Conservation (phyloP, 306 rosid species). For the Gastrolobium villosum region DNA sequence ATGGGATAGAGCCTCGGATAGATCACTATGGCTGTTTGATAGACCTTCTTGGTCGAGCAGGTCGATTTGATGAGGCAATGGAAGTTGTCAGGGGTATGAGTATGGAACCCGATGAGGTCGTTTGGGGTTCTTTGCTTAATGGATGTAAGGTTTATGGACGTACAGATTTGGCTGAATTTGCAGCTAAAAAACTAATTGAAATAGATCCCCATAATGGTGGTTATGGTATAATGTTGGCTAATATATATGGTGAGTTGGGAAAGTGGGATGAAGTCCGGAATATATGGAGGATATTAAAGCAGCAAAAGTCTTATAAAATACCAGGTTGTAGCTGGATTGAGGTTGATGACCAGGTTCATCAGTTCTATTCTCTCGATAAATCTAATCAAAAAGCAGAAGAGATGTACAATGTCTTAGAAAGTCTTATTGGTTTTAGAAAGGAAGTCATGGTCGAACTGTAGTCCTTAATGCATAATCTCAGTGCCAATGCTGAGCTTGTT, state of each 20-base stretch:
- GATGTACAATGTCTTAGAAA: slow-evolving; percentile 60
- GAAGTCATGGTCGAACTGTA: slow-evolving; percentile 45
- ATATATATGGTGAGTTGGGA: slow-evolving; percentile 68
- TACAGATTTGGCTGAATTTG: slow-evolving; percentile 71
- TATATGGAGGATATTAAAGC: slow-evolving; percentile 65
- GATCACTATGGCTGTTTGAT: slow-evolving; percentile 86
- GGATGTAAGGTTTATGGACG: slow-evolving; percentile 80
- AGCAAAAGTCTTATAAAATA: slow-evolving; percentile 61
- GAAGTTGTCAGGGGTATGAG: slow-evolving; percentile 69
- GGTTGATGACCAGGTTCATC: slow-evolving; percentile 70
- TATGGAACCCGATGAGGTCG: slow-evolving; percentile 83
- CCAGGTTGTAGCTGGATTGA: slow-evolving; percentile 95
- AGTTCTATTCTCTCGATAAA: slow-evolving; percentile 70
- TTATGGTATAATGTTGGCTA: slow-evolving; percentile 71
- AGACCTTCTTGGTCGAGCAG: slow-evolving; percentile 86
- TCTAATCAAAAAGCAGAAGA: slow-evolving; percentile 68
- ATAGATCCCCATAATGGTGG: slow-evolving; percentile 80
- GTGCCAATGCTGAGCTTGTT: slow-evolving; percentile 7
- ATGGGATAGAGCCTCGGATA: slow-evolving; percentile 66
- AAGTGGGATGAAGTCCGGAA: slow-evolving; percentile 82
- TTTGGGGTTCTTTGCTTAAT: slow-evolving; percentile 88
- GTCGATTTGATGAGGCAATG: slow-evolving; percentile 79
- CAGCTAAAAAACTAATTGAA: slow-evolving; percentile 68
- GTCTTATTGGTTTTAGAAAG: slow-evolving; percentile 53
- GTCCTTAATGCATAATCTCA: slow-evolving; percentile 11